Evolutionary conservation across 306 rosid genomes (phyloP).

Genomic region (Gastrolobium bilobum): DNA sequence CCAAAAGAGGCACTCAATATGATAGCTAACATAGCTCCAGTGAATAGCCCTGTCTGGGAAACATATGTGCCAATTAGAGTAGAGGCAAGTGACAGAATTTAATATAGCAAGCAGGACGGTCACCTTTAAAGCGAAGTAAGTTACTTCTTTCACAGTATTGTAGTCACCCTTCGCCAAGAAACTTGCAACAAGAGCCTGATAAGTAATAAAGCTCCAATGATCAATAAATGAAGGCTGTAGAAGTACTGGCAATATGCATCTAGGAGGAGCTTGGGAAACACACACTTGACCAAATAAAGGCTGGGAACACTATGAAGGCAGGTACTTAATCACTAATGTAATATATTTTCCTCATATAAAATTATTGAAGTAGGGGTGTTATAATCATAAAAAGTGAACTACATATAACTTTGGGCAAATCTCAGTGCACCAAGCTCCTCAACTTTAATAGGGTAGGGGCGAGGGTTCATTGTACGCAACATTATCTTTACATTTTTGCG

Average conservation of each 20-base stretch:
- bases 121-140: constrained; percentile 30
- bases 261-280: background rate
- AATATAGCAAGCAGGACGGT: background rate
- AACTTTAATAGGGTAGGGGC: no score
- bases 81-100: constrained; percentile 2
- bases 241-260: no score
- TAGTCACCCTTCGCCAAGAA: constrained; percentile 36
- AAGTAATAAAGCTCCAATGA: background rate
- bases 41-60: constrained; percentile 28
- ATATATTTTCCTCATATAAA: background rate
- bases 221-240: background rate
- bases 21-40: constrained; percentile 27
- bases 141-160: constrained; percentile 23
- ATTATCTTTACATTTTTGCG: no score
- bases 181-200: constrained; percentile 37
- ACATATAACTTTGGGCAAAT: no score
- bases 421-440: no score
- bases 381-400: background rate
- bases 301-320: no score
- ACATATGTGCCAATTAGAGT: background rate
- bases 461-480: no score
- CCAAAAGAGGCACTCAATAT: constrained; percentile 38
- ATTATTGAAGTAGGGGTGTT: background rate
- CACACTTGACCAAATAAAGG: background rate
- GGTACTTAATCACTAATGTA: no score